These are phyloP conservation scores for Blyttiomyces sp. DNA, from an alignment of 371 early-diverging fungal species.

Conservation along the genomic window DNA sequence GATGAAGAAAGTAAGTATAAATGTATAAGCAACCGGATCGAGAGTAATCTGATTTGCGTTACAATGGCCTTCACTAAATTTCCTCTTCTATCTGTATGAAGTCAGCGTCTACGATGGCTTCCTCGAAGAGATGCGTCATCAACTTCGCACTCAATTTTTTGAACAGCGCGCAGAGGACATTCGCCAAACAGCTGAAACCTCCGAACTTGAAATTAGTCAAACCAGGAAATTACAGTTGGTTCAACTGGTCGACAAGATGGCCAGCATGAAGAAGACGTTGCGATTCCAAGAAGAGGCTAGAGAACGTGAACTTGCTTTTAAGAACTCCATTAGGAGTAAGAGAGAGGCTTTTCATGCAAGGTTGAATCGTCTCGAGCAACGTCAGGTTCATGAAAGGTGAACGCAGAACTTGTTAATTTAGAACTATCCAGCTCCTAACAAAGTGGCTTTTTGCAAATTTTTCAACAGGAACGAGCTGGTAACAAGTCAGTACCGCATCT, in stretches of 20 bases:
- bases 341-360: slow-evolving; percentile 16
- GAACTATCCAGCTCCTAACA: not conserved
- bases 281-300: slow-evolving; percentile 20
- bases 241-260: slow-evolving; percentile 14
- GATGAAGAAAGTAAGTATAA: slow-evolving; percentile 19
- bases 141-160: not conserved
- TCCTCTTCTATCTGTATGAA: not conserved
- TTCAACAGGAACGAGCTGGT: slow-evolving; percentile 15
- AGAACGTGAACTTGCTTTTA: slow-evolving; percentile 11
- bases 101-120: slow-evolving; percentile 12
- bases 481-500: slow-evolving; percentile 10
- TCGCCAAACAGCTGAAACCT: slow-evolving; percentile 2
- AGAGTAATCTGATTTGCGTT: not conserved
- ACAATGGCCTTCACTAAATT: not conserved
- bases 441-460: not conserved
- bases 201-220: not conserved
- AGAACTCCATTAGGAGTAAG: slow-evolving; percentile 15
- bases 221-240: slow-evolving; percentile 11
- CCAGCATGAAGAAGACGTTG: not conserved
- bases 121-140: slow-evolving; percentile 5
- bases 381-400: slow-evolving; percentile 21
- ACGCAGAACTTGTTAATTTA: not conserved
- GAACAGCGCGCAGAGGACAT: not conserved
- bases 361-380: slow-evolving; percentile 7
- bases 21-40: not conserved